phyloP scores from a whole-genome alignment of 1,284 basidiomycete species.

The Malassezia arunalokei region DNA sequence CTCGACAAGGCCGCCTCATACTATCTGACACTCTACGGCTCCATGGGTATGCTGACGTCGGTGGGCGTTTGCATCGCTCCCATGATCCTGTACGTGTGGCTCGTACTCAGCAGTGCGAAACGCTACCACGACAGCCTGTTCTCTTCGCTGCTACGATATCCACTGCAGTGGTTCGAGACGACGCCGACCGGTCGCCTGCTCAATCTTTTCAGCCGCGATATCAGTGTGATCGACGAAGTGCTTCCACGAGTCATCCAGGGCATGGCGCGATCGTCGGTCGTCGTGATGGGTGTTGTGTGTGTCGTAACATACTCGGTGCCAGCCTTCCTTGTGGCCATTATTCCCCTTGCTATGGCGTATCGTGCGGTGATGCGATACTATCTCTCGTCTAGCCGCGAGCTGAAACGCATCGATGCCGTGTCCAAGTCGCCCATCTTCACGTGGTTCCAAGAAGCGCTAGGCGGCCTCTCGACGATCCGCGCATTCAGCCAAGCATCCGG shows the following conservation, averaged over 20 bases:
- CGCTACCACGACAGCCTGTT: slow-evolving; percentile 42
- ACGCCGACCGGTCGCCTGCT: slow-evolving; percentile 54
- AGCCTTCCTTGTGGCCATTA: slow-evolving; percentile 57
- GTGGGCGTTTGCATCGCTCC: slow-evolving; percentile 38
- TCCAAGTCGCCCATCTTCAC: slow-evolving; percentile 79
- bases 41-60: slow-evolving; percentile 29
- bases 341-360: slow-evolving; percentile 38
- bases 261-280: slow-evolving; percentile 30
- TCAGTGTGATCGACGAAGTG: slow-evolving; percentile 67
- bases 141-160: slow-evolving; percentile 28
- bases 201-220: slow-evolving; percentile 82
- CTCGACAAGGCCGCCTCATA: slow-evolving; percentile 18
- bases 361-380: slow-evolving; percentile 55
- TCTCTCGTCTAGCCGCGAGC: slow-evolving; percentile 74
- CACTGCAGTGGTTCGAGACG: slow-evolving; percentile 44
- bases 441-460: slow-evolving; percentile 63
- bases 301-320: slow-evolving; percentile 60
- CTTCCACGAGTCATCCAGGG: slow-evolving; percentile 40
- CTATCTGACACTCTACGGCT: slow-evolving; percentile 39
- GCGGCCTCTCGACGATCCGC: slow-evolving; percentile 72
- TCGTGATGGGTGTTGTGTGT: slow-evolving; percentile 58
- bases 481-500: slow-evolving; percentile 50
- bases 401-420: slow-evolving; percentile 81
- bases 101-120: slow-evolving; percentile 33
- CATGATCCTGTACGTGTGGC: slow-evolving; percentile 38